These are phyloP conservation scores for Pseudogymnoascus sp. DNA, from an alignment of 2,329 filamentous ascomycete species.

Conservation along the genomic window DNA sequence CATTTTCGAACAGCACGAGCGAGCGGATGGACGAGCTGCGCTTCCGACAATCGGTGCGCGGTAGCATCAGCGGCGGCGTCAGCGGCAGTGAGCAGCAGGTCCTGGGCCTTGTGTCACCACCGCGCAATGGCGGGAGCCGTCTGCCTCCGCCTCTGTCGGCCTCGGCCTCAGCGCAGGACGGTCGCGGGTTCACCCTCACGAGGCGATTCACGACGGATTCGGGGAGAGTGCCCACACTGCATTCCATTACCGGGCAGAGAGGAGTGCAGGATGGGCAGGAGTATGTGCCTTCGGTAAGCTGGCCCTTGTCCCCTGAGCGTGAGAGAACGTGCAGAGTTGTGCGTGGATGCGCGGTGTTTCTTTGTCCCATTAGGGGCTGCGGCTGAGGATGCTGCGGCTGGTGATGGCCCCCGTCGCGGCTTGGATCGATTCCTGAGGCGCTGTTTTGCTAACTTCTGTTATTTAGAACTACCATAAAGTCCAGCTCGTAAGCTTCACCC, in stretches of 20 bases:
- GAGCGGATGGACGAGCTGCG: slow-evolving; percentile 71
- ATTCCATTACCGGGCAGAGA: slow-evolving; percentile 28
- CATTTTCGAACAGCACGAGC: slow-evolving; percentile 53
- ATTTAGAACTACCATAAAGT: slow-evolving; percentile 60
- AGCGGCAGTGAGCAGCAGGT: slow-evolving; percentile 59
- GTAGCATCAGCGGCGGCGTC: background rate
- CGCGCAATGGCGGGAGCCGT: slow-evolving; percentile 57
- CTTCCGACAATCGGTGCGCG: slow-evolving; percentile 42
- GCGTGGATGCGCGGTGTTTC: background rate
- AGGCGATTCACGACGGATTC: slow-evolving; percentile 92
- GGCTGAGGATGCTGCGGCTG: background rate
- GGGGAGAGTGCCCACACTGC: slow-evolving; percentile 69
- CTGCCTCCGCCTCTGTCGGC: slow-evolving; percentile 47
- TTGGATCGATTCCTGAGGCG: background rate
- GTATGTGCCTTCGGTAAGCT: slow-evolving; percentile 28
- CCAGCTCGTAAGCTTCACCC: slow-evolving; percentile 57
- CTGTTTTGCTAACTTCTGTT: slow-evolving; percentile 18
- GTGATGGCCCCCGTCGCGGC: background rate
- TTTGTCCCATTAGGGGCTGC: background rate
- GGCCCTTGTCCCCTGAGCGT: background rate
- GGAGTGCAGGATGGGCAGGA: slow-evolving; percentile 23
- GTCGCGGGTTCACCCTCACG: slow-evolving; percentile 63
- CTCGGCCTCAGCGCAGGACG: slow-evolving; percentile 49
- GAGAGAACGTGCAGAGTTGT: background rate
- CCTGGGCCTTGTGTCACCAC: slow-evolving; percentile 65